Evolutionary conservation across 179 eudicot genomes (phyloP), one percentile per base, ranked within the genome.

Genomic region (Silene coronaria): DNA sequence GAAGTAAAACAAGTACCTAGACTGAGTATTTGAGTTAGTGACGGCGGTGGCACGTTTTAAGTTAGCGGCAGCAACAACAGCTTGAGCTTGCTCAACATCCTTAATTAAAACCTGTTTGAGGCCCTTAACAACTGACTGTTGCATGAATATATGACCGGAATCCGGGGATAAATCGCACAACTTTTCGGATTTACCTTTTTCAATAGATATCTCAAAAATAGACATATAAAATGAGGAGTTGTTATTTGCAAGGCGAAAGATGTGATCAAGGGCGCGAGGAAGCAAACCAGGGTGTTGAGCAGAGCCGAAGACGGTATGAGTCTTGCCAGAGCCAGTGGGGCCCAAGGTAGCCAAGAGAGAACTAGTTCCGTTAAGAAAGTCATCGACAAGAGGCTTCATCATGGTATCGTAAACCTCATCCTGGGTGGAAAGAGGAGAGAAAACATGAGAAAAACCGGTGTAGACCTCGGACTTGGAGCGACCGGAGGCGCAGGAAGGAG

Each of bases 271-370:
- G 48, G 93, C 90, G 16, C 87, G 91, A 30, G 97, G 95, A 46
- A 95, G 84, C 89, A 95, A 79, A 45, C 99, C 99, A 77, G 99
- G 99, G 19, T 89, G 87, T 79, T 97, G 88, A 5, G 77, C 74
- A 58, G 86, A 80, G 63, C 97, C 99, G 63, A 95, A 92, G 22
- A 95, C 85, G 0, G 97, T 92, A 74, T 95, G 89, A 3, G 99
- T 95, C 82, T 95, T 95, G 1, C 99, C 99, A 1, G 99, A 95
- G 21, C 99, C 99, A 85, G 89, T 95, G 3, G 99, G 96, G 24
- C 99, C 99, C 71, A 93, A 57, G 14, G 99, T 91, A 30, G 93
- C 95, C 80, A 95, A 78, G 79, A 92, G 84, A 17, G 93, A 90
- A 34, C 95, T 89, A 77, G 75, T 92, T 14, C 97, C 97, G 26